A percentile compares a stretch with the other conserved stretches of the same genome.
Conservation (phyloP, 495 filamentous ascomycete genomes). For the Apodospora peruviana region DNA sequence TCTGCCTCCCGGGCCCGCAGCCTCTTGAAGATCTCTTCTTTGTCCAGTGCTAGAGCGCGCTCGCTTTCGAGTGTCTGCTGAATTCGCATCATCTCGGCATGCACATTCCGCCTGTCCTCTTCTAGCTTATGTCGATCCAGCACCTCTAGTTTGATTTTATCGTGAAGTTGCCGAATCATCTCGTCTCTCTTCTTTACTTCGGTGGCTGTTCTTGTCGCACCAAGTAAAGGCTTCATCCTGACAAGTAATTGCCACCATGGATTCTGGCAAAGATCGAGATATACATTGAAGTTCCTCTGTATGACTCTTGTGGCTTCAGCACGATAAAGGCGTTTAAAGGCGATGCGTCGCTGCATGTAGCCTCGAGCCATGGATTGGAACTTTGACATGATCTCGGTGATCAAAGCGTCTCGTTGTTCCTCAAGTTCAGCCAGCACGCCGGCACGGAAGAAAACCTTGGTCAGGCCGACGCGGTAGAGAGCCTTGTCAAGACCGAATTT, state of each 20-base stretch:
- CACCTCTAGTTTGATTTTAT: constrained; percentile 72
- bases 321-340: constrained; percentile 86
- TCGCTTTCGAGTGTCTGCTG: constrained; percentile 94
- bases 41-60: constrained; percentile 87
- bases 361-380: constrained; percentile 92
- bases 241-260: constrained; percentile 97
- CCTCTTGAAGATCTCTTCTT: constrained; percentile 96
- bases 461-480: constrained; percentile 88
- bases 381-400: constrained; percentile 84
- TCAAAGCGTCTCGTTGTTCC: constrained; percentile 87
- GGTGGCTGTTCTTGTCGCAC: constrained; percentile 79
- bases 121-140: constrained; percentile 75
- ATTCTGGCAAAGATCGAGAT: constrained; percentile 79
- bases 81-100: constrained; percentile 79
- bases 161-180: constrained; percentile 78
- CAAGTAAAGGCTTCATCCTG: constrained; percentile 91
- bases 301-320: constrained; percentile 94
- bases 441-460: constrained; percentile 97
- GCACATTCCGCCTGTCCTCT: constrained; percentile 83
- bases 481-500: constrained; percentile 78
- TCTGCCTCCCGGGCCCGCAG: constrained; percentile 86
- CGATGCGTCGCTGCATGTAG: constrained; percentile 79
- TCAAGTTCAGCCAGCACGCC: constrained; percentile 95
- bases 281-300: constrained; percentile 85
- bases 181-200: constrained; percentile 95